Base-by-base conservation (phyloP, 2,329 filamentous ascomycete species). In the Seiridium unicorne region DNA sequence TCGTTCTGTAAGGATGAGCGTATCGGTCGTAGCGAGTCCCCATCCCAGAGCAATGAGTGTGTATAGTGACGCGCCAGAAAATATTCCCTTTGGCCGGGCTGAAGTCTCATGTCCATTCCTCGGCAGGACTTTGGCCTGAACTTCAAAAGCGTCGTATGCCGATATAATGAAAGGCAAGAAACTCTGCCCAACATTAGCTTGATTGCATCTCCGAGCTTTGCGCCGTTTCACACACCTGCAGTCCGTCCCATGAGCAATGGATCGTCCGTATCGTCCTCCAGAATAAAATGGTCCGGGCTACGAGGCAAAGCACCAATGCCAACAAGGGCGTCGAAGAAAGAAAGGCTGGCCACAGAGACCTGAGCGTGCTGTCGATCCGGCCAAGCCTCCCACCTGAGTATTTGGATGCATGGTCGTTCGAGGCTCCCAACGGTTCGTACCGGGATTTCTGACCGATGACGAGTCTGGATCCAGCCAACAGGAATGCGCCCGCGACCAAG, bases 231-330 rank as follows among this genome's bases (percentile, higher is more conserved):
- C 70, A 36, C 62, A 76, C 73, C 64, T 74, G 67, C 44, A 74
- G 61, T 11, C 73, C 73, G 44, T 71, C 68, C 64, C 65, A 73
- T 44, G 72, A 74, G 62, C 66, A 74, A 61, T 71, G 72, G 6
- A 74, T 69, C 2, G 69, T 72, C 7, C 72, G 68, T 26, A 70
- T 69, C 4, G 67, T 64, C 36, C 66, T 65, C 73, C 73, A 75
- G 55, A 70, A 69, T 6, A 74, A 59, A 11, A 73, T 36, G 2
- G 67, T 69, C 4, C 72, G 69, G 9, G 58, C 47, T 18, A 72
- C 61, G 1, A 73, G 55, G 55, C 62, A 63, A 54, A 62, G 61
- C 8, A 69, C 64, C 5, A 73, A 60, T 3, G 65, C 42, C 6
- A 61, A 51, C n/a, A 62, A 66, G 18, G 64, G 62, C 3, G 62